phyloP scores from a whole-genome alignment of 2,329 filamentous ascomycete species.

The Aspergillus sojae region DNA sequence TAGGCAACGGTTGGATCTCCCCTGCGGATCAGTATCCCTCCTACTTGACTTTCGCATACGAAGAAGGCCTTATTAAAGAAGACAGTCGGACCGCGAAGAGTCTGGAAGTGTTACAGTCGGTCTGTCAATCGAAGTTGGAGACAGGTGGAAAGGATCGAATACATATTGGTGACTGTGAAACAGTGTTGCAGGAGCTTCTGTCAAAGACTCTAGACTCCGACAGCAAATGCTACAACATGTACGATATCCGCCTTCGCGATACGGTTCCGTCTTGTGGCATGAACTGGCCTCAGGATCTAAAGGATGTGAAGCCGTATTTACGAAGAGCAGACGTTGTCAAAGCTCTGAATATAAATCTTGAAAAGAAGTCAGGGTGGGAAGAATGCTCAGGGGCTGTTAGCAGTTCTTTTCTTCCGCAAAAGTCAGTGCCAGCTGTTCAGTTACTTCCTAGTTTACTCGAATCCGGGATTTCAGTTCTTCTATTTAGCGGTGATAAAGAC shows the following conservation, averaged over 20 bases:
- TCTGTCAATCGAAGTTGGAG: conserved; percentile 66
- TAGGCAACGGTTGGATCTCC: conserved; percentile 97
- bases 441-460: conserved; percentile 78
- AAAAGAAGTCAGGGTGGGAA: conserved; percentile 84
- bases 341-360: conserved; percentile 79
- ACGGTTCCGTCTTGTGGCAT: conserved; percentile 83
- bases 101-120: conserved; percentile 69
- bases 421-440: conserved; percentile 72
- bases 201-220: conserved; percentile 60
- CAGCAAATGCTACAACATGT: conserved; percentile 86
- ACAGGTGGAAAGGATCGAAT: conserved; percentile 61
- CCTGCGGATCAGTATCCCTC: conserved; percentile 86
- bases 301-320: conserved; percentile 77
- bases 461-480: conserved; percentile 71
- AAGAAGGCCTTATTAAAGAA: conserved; percentile 71
- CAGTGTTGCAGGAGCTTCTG: conserved; percentile 73
- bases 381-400: conserved; percentile 86
- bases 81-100: conserved; percentile 65
- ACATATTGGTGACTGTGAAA: conserved; percentile 72
- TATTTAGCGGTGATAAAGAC: conserved; percentile 93
- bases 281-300: conserved; percentile 94
- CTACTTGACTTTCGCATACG: conserved; percentile 80
- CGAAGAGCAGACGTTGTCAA: conserved; percentile 74
- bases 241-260: conserved; percentile 87
- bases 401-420: conserved; percentile 66